Base-by-base conservation (phyloP, 306 rosid genomes). In the Styphnolobium japonicum region DNA sequence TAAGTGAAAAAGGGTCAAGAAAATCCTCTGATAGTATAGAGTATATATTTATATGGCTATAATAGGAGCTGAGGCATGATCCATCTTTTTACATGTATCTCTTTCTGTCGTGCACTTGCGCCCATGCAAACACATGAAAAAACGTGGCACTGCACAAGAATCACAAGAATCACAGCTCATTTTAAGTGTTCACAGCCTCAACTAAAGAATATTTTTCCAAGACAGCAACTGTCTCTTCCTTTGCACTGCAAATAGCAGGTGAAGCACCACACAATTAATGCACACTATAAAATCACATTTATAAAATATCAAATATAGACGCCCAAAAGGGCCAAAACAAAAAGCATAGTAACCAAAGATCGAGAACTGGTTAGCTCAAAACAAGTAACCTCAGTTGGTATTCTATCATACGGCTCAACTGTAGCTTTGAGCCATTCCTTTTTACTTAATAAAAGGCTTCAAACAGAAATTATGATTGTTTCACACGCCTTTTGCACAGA, bases 361-460 rank as follows among this genome's bases (percentile, higher is more conserved):
- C 7, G 14, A 12, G 78, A 76, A 67, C 57, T 21, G 8, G 75
- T 37, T 72, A 80, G 39, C 75, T 80, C n/a, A 81, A 82, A 56
- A 76, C 42, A 52, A 46, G 34, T 33, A 58, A 69, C 72, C 37
- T 29, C 45, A 46, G 16, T 45, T 57, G 25, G 55, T 56, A 55
- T 19, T 78, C 45, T 23, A 71, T 48, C 67, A 36, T 23, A 34
- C 4, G 6, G 63, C 71, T 69, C n/a, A 65, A 12, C 73, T 29
- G 49, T 36, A 65, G 19, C 42, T 42, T 67, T 22, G 55, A 22
- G 19, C 19, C 36, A 40, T 12, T 40, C 19, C 14, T 60, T 1
- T 11, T 40, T 4, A 40, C 21, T 10, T 19, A 52, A 45, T 12
- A 36, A 45, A 82, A 16, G 16, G 69, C 61, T 52, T 76, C 43